phyloP scores from a whole-genome alignment of 2,329 filamentous ascomycete genomes.

The Parastagonospora avenae region DNA sequence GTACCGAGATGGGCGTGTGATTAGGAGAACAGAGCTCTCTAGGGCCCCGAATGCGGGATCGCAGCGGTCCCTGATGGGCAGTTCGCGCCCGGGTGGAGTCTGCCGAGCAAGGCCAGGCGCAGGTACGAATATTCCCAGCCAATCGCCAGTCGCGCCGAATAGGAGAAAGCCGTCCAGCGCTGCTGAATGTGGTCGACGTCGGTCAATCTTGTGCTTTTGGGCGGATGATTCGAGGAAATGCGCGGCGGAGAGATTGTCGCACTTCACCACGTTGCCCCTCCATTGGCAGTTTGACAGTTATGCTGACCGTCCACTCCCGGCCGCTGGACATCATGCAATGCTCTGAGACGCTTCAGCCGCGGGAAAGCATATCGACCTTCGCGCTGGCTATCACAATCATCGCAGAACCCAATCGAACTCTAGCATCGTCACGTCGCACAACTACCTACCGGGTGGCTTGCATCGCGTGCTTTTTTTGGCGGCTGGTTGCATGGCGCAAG shows the following conservation, averaged over 20 bases:
- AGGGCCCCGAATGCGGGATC: too few species aligned
- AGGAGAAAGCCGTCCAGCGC: too few species aligned
- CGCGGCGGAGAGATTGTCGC: too few species aligned
- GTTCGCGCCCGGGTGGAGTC: too few species aligned
- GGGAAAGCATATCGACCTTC: too few species aligned
- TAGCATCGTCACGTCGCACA: neutral
- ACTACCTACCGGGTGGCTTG: neutral
- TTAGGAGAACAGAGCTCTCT: too few species aligned
- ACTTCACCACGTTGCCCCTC: too few species aligned
- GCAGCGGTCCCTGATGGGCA: too few species aligned
- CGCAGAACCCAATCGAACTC: neutral
- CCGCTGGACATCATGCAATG: too few species aligned
- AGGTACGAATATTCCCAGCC: neutral
- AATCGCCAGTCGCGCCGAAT: too few species aligned
- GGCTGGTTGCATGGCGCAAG: too few species aligned
- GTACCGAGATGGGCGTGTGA: neutral
- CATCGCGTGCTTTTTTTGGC: neutral
- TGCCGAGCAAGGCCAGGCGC: neutral
- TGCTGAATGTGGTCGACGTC: neutral
- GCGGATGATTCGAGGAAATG: conserved; percentile 1
- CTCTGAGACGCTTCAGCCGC: too few species aligned
- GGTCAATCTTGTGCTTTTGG: conserved; percentile 1
- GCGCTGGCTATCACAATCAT: neutral
- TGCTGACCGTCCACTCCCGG: neutral
- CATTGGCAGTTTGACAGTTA: neutral